Evolutionary conservation across 139 green algal species (phyloP).

Genomic region (Nannochloris sp.): DNA sequence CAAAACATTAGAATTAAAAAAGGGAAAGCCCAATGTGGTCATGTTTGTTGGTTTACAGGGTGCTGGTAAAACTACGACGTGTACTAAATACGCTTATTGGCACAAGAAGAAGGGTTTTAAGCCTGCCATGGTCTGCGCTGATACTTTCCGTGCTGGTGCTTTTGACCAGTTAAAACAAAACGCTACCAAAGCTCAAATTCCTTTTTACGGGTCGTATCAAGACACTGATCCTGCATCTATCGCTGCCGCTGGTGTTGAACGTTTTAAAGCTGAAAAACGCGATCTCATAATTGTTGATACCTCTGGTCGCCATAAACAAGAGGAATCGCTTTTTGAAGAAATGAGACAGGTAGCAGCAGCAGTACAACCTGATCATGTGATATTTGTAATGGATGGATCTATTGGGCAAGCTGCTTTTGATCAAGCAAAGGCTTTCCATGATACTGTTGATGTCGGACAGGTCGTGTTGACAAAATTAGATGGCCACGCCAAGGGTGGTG

Average conservation of each 20-base stretch:
- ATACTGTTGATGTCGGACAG: constrained; percentile 82
- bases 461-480: constrained; percentile 99
- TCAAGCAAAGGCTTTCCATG: constrained; percentile 96
- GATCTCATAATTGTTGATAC: constrained; percentile 99
- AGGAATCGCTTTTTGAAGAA: constrained; percentile 97
- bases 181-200: constrained; percentile 87
- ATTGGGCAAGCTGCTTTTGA: constrained; percentile 96
- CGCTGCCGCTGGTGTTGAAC: constrained; percentile 79
- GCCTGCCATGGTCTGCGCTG: constrained; percentile 91
- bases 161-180: constrained; percentile 99
- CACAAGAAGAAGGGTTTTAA: constrained; percentile 98
- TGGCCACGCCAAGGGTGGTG: constrained; percentile 96
- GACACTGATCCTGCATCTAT: constrained; percentile 95
- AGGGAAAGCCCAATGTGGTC: constrained; percentile 80
- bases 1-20: constrained; percentile 64
- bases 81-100: constrained; percentile 93
- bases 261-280: constrained; percentile 70
- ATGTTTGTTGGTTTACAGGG: constrained; percentile 97
- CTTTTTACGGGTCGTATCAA: constrained; percentile 88
- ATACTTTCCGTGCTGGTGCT: constrained; percentile 94
- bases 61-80: constrained; percentile 97
- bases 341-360: constrained; percentile 72
- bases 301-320: constrained; percentile 91
- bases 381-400: constrained; percentile 98
- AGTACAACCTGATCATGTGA: constrained; percentile 76